A percentile compares a stretch with the other conserved stretches of the same genome.
Conservation (phyloP, 163 green algal genomes). For the Volvox carteri region DNA sequence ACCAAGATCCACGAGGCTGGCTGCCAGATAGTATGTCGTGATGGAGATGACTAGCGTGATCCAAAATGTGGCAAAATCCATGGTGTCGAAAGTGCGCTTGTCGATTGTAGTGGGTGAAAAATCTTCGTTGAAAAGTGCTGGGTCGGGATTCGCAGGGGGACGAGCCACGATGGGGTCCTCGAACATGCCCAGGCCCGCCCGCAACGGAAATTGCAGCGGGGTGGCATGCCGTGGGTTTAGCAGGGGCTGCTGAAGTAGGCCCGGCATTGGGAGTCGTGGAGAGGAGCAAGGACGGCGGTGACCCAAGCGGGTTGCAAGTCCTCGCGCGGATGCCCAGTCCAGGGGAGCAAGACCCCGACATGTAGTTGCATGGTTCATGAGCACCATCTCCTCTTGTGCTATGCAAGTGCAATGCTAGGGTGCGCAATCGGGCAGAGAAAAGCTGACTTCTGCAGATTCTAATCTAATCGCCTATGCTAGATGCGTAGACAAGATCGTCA, state of each 20-base stretch:
- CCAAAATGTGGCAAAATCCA: slow-evolving; percentile 80
- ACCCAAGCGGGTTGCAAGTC: too few species aligned
- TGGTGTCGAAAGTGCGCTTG: slow-evolving; percentile 69
- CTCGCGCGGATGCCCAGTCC: neutral
- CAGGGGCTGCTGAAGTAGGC: neutral
- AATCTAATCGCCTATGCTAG: too few species aligned
- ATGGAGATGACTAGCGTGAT: slow-evolving; percentile 83
- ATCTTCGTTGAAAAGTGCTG: slow-evolving; percentile 75
- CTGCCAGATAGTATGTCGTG: slow-evolving; percentile 76
- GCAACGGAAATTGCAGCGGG: neutral
- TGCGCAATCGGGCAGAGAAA: too few species aligned
- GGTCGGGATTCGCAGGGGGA: slow-evolving; percentile 57
- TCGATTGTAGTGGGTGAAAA: slow-evolving; percentile 69
- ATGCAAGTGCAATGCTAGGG: too few species aligned
- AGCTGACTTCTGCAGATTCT: too few species aligned
- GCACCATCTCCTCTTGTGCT: too few species aligned
- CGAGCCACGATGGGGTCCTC: slow-evolving; percentile 69
- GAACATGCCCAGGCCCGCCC: slow-evolving; percentile 40
- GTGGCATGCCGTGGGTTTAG: neutral
- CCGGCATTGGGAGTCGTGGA: neutral
- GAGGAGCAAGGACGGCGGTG: too few species aligned
- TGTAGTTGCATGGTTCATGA: neutral
- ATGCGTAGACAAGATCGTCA: too few species aligned
- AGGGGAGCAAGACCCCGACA: neutral
- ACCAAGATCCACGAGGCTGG: slow-evolving; percentile 73